Evolutionary conservation across 768 basidiomycete species (phyloP).

Genomic region (Mrakia frigida): DNA sequence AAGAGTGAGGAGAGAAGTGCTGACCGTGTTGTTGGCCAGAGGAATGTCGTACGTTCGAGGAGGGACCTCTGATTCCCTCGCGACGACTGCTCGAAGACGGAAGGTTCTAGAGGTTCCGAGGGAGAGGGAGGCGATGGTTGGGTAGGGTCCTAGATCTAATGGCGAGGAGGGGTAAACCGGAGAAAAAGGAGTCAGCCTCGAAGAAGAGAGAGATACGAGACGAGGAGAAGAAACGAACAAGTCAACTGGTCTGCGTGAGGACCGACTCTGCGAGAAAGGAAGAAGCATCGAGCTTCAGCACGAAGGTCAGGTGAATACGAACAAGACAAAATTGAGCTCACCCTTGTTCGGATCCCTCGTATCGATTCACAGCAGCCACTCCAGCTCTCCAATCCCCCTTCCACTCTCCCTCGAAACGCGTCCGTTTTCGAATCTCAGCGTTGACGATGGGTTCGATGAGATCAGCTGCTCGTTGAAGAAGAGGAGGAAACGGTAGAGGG

Average conservation of each 20-base stretch:
- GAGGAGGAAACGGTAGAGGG: conserved; percentile 36
- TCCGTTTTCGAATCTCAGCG: conserved; percentile 31
- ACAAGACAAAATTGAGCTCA: conserved; percentile 14
- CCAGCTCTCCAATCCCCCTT: conserved; percentile 42
- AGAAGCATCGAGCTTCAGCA: no score
- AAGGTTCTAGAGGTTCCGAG: conserved; percentile 44
- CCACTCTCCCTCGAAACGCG: conserved; percentile 40
- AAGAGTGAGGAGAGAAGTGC: conserved; percentile 26
- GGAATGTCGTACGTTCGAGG: conserved; percentile 43
- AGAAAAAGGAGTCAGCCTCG: background rate
- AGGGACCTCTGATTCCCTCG: conserved; percentile 4
- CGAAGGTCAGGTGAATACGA: no score
- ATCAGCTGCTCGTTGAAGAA: conserved; percentile 40
- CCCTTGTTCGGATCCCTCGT: conserved; percentile 42
- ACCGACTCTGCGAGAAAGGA: conserved; percentile 38
- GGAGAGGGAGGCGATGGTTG: conserved; percentile 44
- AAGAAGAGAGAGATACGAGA: background rate
- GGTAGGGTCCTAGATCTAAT: conserved; percentile 44
- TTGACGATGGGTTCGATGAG: conserved; percentile 42
- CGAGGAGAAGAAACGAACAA: conserved; percentile 36
- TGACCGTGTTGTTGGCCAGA: conserved; percentile 42
- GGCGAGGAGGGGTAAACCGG: background rate
- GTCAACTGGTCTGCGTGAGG: conserved; percentile 45
- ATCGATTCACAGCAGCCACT: conserved; percentile 43
- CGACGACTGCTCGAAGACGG: conserved; percentile 37